Base-by-base conservation (phyloP, 768 basidiomycete species). In the Amanita pallidorosea region DNA sequence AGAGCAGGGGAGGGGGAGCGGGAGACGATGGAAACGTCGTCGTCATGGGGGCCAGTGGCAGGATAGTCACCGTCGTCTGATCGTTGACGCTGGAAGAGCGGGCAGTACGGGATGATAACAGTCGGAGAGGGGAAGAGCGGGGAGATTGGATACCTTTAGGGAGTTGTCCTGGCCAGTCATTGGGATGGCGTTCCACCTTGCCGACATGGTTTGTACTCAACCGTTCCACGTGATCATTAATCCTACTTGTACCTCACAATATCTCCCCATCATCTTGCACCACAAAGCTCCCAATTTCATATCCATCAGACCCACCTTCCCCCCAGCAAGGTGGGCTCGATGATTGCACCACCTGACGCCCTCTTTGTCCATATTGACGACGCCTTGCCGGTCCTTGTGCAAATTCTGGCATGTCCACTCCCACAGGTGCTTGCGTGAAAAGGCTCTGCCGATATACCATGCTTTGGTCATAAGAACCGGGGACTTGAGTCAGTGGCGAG, bases 211-310 rank as follows among this genome's bases (percentile, higher is more conserved):
- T 17, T 15, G 36, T 12, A 23, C 15, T 17, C 49, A 51, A 51
- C 36, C 35, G 9, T 25, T 27, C 27, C 47, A 49, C 47, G 47
- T 49, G 47, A 50, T 49, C 47, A 38, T 22, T 27, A 27, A 7
- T 5, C 15, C 22, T 42, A 42, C 17, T 20, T 49, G 11, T n/a
- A 11, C 12, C 11, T 27, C 56, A 52, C 75, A 80, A 20, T 47
- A 85, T 74, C 29, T 87, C 83, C 18, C 74, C 83, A 37, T 88
- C 85, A 59, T 92, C 88, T 49, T 72, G 77, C 11, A 92, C 88
- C 13, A 92, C 77, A 57, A 92, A 92, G 60, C 84, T 91, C 9
- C 80, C 89, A 40, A 84, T 59, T 38, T 68, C 73, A 61, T 92
- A 92, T 45, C 79, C 74, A 54, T 89, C 83, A 5, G 74, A 66